These are phyloP conservation scores for Giardia muris DNA, from an alignment of 208 protist genomes.

Conservation along the genomic window DNA sequence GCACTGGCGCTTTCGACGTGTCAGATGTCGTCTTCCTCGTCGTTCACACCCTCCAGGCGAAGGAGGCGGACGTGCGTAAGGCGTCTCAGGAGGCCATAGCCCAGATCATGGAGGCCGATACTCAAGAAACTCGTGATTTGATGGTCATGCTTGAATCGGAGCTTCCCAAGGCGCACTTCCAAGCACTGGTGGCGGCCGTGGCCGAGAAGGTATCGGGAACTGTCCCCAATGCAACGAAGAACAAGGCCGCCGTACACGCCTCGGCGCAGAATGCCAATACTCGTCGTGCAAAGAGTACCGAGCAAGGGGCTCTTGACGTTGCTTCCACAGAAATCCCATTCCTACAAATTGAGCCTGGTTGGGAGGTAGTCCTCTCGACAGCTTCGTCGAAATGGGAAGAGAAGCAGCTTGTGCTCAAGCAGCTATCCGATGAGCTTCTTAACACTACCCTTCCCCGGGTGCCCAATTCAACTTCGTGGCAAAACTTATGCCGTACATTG, in stretches of 20 bases:
- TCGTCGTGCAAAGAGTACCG: neutral
- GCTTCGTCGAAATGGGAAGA: neutral
- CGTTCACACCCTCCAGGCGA: neutral
- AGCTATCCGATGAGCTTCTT: neutral
- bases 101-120: neutral
- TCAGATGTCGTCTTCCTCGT: neutral
- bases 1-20: neutral
- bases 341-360: neutral
- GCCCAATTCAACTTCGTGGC: neutral
- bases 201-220: too few species aligned
- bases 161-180: neutral
- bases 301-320: neutral
- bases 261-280: neutral
- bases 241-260: neutral
- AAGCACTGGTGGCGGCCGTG: neutral
- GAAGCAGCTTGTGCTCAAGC: neutral
- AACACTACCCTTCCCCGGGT: neutral
- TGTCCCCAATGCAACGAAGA: too few species aligned
- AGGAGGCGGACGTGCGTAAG: neutral
- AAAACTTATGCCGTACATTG: neutral
- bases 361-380: neutral
- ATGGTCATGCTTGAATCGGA: neutral
- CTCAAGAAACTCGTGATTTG: neutral
- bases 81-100: neutral
- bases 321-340: neutral